These are phyloP conservation scores for Euclidium syriacum DNA, from an alignment of 345 rosid species.

Conservation along the genomic window DNA sequence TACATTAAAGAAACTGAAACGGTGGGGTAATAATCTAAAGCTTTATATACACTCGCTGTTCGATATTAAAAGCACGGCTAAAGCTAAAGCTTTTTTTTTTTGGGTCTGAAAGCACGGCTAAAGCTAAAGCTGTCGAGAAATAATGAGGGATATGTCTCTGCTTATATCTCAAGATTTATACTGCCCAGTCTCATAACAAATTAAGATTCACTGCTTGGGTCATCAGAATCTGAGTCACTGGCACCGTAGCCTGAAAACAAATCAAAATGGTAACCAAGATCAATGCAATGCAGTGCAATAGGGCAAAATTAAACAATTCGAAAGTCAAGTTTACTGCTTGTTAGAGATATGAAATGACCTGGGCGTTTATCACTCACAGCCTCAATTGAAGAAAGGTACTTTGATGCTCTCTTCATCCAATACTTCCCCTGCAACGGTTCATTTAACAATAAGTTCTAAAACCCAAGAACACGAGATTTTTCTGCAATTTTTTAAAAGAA, in stretches of 20 bases:
- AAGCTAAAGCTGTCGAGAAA: too few relatives aligned
- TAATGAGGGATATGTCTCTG: too few relatives aligned
- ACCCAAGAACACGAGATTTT: background rate
- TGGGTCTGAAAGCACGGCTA: too few relatives aligned
- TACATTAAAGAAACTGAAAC: too few relatives aligned
- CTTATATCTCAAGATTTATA: too few relatives aligned
- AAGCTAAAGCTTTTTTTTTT: too few relatives aligned
- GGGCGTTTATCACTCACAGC: conserved; percentile 71
- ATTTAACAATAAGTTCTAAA: background rate
- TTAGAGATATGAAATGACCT: conserved; percentile 34
- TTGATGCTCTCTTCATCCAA: conserved; percentile 77
- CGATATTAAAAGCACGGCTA: too few relatives aligned
- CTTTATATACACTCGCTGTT: too few relatives aligned
- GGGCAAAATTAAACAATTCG: too few relatives aligned
- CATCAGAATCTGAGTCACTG: background rate
- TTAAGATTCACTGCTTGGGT: background rate
- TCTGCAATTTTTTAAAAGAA: background rate
- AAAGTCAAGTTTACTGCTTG: background rate
- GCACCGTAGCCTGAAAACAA: background rate
- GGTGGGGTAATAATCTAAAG: too few relatives aligned
- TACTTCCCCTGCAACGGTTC: conserved; percentile 41
- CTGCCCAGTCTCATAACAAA: too few relatives aligned
- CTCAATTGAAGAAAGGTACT: conserved; percentile 52
- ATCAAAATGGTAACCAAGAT: background rate
- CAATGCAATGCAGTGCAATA: background rate